Evolutionary conservation across 176 grass and related monocot genomes (phyloP), one percentile per base, ranked within the genome.

Genomic region (Calamus simplicifolius): DNA sequence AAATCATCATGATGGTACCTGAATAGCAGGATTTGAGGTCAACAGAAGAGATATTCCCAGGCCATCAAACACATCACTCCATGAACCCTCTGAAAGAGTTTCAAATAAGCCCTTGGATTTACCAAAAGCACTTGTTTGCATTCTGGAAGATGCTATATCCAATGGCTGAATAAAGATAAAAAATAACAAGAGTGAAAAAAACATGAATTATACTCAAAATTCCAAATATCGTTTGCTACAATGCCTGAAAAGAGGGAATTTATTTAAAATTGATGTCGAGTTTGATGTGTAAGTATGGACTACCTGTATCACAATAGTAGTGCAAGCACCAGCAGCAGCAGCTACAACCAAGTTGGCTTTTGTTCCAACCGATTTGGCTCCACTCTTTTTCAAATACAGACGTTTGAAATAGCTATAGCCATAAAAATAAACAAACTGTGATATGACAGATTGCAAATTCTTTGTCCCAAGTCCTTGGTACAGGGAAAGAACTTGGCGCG

Each of bases 51-150:
- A 98, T 64, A 98, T 92, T 58, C 81, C 88, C 69, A 98, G 67
- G 16, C 87, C 88, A 79, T 89, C 84, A n/a, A 83, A 98, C 54
- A 88, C 84, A 68, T 92, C 76, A 77, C 66, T 73, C 88, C 82
- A 79, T 73, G 85, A 83, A 73, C 87, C 84, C 56, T 85, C 81
- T 5, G 81, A 57, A 62, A 98, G 94, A 81, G 88, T 98, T 78
- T 78, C 76, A 50, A 81, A 68, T 25, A 98, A 61, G 17, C 94
- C 87, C 69, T 92, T 98, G 23, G 88, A 92, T 80, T 98, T 92
- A 61, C 88, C 93, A 43, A 98, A 92, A 38, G 87, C 76, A 81
- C 88, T 89, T 62, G 94, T 98, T 88, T 98, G 94, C 94, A 98
- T 98, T 81, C 75, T 92, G 54, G 94, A 88, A 64, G 94, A 71